Evolutionary conservation across 148 eudicot species (phyloP).

Genomic region (Chenopodium album): DNA sequence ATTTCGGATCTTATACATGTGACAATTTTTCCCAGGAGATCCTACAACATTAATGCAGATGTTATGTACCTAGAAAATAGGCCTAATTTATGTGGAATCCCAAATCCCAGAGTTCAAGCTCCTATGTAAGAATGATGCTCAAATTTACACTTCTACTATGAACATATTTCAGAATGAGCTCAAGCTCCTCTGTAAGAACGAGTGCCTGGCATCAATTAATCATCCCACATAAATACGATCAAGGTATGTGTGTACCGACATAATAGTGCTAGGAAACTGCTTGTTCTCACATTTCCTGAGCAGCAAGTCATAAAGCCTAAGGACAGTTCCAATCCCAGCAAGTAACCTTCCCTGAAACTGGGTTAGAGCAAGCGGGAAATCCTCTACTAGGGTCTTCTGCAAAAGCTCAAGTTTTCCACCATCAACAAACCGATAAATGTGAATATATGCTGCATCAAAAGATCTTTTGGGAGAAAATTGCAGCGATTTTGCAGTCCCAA

Average conservation of each 20-base stretch:
- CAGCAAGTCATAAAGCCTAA: conserved; percentile 85
- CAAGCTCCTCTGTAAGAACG: too few species aligned
- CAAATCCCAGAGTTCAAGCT: too few species aligned
- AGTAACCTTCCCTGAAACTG: conserved; percentile 94
- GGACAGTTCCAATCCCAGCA: conserved; percentile 89
- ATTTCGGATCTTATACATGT: too few species aligned
- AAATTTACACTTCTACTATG: too few species aligned
- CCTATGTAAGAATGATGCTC: too few species aligned
- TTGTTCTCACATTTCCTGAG: conserved; percentile 98
- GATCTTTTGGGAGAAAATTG: conserved; percentile 87
- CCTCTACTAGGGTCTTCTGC: conserved; percentile 97
- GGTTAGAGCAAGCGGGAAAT: conserved; percentile 83
- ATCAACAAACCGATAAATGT: conserved; percentile 84
- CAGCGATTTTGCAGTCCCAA: conserved; percentile 91
- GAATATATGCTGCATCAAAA: conserved; percentile 75
- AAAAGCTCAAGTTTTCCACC: conserved; percentile 90
- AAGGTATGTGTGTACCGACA: conserved; percentile 84
- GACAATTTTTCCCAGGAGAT: too few species aligned
- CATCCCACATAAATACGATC: conserved; percentile 92
- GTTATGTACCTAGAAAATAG: too few species aligned
- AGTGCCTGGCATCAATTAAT: too few species aligned
- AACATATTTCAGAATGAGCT: too few species aligned
- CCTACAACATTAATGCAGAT: too few species aligned
- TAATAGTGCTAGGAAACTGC: conserved; percentile 82
- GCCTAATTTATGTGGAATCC: too few species aligned